phyloP scores from a whole-genome alignment of 768 basidiomycete species.

The Pluteus cervinus region DNA sequence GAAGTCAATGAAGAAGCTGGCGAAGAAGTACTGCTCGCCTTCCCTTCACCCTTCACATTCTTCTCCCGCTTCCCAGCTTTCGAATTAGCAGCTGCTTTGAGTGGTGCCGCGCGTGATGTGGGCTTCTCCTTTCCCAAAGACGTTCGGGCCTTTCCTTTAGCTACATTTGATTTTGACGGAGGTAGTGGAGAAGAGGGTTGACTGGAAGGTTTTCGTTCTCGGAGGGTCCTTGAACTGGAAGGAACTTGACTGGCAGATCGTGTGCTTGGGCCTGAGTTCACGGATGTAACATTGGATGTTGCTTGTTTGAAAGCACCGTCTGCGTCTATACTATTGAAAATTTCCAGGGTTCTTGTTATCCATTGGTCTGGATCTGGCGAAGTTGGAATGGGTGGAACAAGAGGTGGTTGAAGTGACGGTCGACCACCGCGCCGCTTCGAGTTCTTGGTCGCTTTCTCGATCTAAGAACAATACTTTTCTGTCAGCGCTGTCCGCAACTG shows the following conservation, averaged over 20 bases:
- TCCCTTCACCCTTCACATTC: background rate
- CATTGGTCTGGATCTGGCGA: conserved; percentile 37
- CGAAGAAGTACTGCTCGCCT: background rate
- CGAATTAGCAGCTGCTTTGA: background rate
- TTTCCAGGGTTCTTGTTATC: conserved; percentile 49
- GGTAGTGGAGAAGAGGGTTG: conserved; percentile 14
- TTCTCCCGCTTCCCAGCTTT: background rate
- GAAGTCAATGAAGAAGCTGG: background rate
- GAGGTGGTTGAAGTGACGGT: conserved; percentile 23
- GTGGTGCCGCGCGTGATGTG: background rate
- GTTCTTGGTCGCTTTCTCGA: conserved; percentile 56
- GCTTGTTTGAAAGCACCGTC: conserved; percentile 14
- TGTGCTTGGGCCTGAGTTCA: conserved; percentile 13
- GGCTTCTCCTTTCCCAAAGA: background rate
- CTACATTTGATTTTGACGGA: conserved; percentile 5
- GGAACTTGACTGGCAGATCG: conserved; percentile 17
- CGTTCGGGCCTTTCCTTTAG: conserved; percentile 2
- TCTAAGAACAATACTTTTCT: conserved; percentile 26
- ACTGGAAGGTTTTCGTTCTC: conserved; percentile 23
- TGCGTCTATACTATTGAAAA: conserved; percentile 41
- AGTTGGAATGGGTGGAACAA: conserved; percentile 11
- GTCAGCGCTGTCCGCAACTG: background rate
- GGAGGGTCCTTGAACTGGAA: conserved; percentile 39
- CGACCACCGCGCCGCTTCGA: conserved; percentile 45
- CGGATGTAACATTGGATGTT: too few relatives aligned